Evolutionary conservation across 768 basidiomycete genomes (phyloP).

Genomic region (Suillus occidentalis): DNA sequence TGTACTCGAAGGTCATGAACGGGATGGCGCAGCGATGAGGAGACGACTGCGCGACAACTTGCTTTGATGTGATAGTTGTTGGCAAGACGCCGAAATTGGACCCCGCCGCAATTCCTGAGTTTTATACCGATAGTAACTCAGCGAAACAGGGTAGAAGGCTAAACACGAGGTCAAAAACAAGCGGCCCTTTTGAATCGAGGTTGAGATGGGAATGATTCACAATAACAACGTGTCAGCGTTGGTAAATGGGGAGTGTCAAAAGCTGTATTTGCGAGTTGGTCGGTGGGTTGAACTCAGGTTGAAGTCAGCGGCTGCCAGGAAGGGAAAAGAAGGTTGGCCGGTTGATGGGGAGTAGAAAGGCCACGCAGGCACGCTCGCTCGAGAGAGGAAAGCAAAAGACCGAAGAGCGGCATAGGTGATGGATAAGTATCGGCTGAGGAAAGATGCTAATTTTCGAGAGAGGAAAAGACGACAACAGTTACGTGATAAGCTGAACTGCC

Average conservation of each 20-base stretch:
- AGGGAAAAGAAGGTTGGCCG: constrained; percentile 25
- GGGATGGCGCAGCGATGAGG: constrained; percentile 6
- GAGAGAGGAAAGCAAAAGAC: constrained; percentile 15
- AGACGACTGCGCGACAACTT: constrained; percentile 16
- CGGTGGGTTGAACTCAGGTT: constrained; percentile 7
- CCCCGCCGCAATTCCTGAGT: constrained; percentile 38
- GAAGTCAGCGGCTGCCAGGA: constrained; percentile 9
- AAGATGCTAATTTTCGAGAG: constrained; percentile 18
- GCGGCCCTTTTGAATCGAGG: constrained; percentile 30
- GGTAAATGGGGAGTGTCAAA: constrained; percentile 17
- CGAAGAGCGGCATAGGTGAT: constrained; percentile 19
- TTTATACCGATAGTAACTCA: constrained; percentile 41
- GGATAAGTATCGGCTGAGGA: constrained; percentile 17
- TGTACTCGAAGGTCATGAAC: constrained; percentile 31
- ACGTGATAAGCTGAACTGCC: constrained; percentile 32
- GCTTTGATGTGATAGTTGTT: constrained; percentile 34
- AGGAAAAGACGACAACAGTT: constrained; percentile 23
- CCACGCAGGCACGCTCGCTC: constrained; percentile 8
- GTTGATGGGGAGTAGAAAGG: constrained; percentile 24
- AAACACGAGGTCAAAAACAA: constrained; percentile 35
- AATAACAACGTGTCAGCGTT: constrained; percentile 14
- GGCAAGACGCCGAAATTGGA: constrained; percentile 37
- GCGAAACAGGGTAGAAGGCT: constrained; percentile 39
- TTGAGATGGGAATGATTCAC: constrained; percentile 26
- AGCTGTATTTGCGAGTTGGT: constrained; percentile 11